These are phyloP conservation scores for Tetragonia tetragonoides DNA, from an alignment of 148 eudicot species.

Conservation along the genomic window DNA sequence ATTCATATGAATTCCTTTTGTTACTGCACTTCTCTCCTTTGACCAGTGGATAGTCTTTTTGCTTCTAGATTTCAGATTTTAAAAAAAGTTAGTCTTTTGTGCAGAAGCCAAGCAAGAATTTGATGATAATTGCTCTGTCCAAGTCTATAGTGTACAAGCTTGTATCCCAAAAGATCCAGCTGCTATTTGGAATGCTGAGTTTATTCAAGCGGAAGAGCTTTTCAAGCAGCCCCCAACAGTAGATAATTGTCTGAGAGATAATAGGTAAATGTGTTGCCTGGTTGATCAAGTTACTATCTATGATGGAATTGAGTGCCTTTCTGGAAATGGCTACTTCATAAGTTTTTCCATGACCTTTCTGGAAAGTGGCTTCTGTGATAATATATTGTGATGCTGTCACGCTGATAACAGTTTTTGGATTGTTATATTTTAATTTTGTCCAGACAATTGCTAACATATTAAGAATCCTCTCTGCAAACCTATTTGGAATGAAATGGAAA, in stretches of 20 bases:
- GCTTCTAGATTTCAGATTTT: neutral
- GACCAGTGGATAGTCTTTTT: neutral
- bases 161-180: constrained; percentile 93
- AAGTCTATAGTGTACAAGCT: constrained; percentile 92
- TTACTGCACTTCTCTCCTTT: neutral
- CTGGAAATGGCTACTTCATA: neutral
- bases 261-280: constrained; percentile 49
- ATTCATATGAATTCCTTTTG: neutral
- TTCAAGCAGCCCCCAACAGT: constrained; percentile 61
- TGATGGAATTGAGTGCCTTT: neutral
- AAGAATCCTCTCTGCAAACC: neutral
- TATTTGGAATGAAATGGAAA: no score
- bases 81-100: constrained; percentile 11
- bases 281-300: neutral
- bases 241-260: constrained; percentile 86
- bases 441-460: neutral
- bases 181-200: constrained; percentile 89
- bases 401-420: neutral
- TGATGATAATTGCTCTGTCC: constrained; percentile 79
- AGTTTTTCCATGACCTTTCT: neutral
- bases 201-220: constrained; percentile 92
- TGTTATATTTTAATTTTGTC: neutral
- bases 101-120: constrained; percentile 83
- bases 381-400: neutral
- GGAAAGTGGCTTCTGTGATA: neutral